These are phyloP conservation scores for Aspergillus cavernicola DNA, from an alignment of 495 filamentous ascomycete species.

Conservation along the genomic window DNA sequence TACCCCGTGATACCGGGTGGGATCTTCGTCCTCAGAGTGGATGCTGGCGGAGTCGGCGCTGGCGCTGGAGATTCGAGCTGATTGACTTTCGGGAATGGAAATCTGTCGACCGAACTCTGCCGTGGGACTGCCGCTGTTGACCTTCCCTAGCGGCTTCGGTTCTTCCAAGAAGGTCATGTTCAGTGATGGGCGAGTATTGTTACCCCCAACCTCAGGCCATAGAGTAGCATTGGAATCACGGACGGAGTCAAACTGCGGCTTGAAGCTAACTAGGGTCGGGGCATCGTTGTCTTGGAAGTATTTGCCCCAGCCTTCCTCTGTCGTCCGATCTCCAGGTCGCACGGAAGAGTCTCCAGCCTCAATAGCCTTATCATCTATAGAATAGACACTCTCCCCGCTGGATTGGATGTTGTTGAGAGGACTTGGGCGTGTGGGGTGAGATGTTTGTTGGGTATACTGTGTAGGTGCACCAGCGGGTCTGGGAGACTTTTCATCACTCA, in stretches of 20 bases:
- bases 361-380: slow-evolving; percentile 22
- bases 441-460: slow-evolving; percentile 20
- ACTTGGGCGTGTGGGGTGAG: slow-evolving; percentile 22
- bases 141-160: slow-evolving; percentile 46
- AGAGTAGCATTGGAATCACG: slow-evolving; percentile 31
- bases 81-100: slow-evolving; percentile 52
- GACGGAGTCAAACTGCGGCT: slow-evolving; percentile 8
- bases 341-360: slow-evolving; percentile 14
- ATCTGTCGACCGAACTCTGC: slow-evolving; percentile 49
- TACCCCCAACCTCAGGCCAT: slow-evolving; percentile 31
- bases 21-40: slow-evolving; percentile 45
- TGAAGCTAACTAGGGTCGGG: slow-evolving; percentile 35
- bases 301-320: slow-evolving; percentile 56
- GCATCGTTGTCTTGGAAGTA: slow-evolving; percentile 55
- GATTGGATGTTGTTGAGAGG: slow-evolving; percentile 36
- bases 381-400: slow-evolving; percentile 25
- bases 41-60: slow-evolving; percentile 55
- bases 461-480: slow-evolving; percentile 23
- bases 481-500: slow-evolving; percentile 35
- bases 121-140: slow-evolving; percentile 64
- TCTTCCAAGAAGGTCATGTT: slow-evolving; percentile 38
- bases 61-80: slow-evolving; percentile 60
- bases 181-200: slow-evolving; percentile 23
- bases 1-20: slow-evolving; percentile 22
- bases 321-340: slow-evolving; percentile 44